Evolutionary conservation across 2,329 filamentous ascomycete genomes (phyloP).

Genomic region (Fusarium buharicum): DNA sequence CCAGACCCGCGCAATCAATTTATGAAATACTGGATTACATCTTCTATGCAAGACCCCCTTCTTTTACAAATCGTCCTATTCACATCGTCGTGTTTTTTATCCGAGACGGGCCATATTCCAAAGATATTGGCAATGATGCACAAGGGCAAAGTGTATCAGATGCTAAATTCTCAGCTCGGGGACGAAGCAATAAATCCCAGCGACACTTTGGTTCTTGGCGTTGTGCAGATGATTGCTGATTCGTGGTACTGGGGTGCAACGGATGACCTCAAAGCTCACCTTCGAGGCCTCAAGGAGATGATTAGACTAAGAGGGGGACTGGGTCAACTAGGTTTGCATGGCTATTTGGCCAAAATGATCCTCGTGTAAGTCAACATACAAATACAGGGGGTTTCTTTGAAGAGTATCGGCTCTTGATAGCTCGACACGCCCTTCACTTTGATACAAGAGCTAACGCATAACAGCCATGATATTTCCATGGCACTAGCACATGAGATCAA

Average conservation of each 20-base stretch:
- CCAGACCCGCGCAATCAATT: conserved; percentile 57
- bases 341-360: conserved; percentile 60
- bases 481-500: conserved; percentile 59
- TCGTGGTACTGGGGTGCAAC: conserved; percentile 66
- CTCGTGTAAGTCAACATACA: conserved; percentile 55
- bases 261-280: conserved; percentile 57
- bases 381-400: not conserved
- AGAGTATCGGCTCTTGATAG: not conserved
- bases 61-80: conserved; percentile 61
- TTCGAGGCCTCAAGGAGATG: conserved; percentile 60
- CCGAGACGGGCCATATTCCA: conserved; percentile 60
- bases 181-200: conserved; percentile 51
- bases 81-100: conserved; percentile 62
- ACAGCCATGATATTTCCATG: conserved; percentile 60
- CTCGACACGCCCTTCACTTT: not conserved
- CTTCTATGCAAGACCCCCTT: conserved; percentile 61
- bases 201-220: conserved; percentile 59
- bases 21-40: conserved; percentile 60
- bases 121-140: conserved; percentile 56
- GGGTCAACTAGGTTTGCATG: conserved; percentile 57
- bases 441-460: conserved; percentile 21
- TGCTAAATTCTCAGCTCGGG: conserved; percentile 60
- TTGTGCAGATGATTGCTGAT: conserved; percentile 60
- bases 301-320: conserved; percentile 59
- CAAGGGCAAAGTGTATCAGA: conserved; percentile 56